A percentile compares a stretch with the other conserved stretches of the same genome.
These are phyloP conservation scores for Fimicolochytrium jonesii DNA, from an alignment of 192 early-diverging fungal genomes.

Conservation along the genomic window DNA sequence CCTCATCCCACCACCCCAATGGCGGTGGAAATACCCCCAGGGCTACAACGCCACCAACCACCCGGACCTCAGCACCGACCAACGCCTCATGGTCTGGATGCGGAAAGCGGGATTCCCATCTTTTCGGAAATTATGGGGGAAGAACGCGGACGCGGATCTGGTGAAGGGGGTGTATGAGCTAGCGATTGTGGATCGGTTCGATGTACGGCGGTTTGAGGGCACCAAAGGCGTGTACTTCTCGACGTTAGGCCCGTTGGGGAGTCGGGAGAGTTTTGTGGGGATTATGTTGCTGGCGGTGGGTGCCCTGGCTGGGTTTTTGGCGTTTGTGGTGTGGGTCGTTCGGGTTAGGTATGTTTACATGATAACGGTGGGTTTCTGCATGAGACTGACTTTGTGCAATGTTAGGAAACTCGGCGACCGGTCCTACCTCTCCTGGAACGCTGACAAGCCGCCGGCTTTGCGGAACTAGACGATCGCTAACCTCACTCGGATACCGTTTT, in stretches of 20 bases:
- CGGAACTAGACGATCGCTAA: no score
- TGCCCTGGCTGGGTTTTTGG: slow-evolving; percentile 19
- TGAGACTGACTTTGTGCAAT: not conserved
- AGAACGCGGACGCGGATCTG: slow-evolving; percentile 49
- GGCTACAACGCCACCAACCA: slow-evolving; percentile 55
- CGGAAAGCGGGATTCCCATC: slow-evolving; percentile 90
- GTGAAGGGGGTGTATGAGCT: slow-evolving; percentile 68
- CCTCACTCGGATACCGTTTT: no score
- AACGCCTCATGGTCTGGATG: slow-evolving; percentile 99
- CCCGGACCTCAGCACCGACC: slow-evolving; percentile 61
- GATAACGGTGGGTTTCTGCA: not conserved
- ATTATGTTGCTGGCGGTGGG: slow-evolving; percentile 82
- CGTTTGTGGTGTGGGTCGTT: slow-evolving; percentile 9
- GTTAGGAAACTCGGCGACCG: slow-evolving; percentile 15
- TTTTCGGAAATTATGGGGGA: slow-evolving; percentile 93
- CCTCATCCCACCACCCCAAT: slow-evolving; percentile 82
- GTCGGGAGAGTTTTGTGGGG: slow-evolving; percentile 84
- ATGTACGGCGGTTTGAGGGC: slow-evolving; percentile 73
- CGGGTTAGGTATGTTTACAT: not conserved
- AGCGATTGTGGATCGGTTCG: slow-evolving; percentile 53
- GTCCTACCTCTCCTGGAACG: slow-evolving; percentile 14
- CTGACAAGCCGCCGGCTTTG: no score
- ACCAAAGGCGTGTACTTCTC: slow-evolving; percentile 82
- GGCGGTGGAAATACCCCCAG: slow-evolving; percentile 47
- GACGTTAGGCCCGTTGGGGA: slow-evolving; percentile 80